A percentile compares a stretch with the other conserved stretches of the same genome.
Evolutionary conservation across 2,329 filamentous ascomycete genomes (phyloP).

Genomic region (Hypoxylon sp.): DNA sequence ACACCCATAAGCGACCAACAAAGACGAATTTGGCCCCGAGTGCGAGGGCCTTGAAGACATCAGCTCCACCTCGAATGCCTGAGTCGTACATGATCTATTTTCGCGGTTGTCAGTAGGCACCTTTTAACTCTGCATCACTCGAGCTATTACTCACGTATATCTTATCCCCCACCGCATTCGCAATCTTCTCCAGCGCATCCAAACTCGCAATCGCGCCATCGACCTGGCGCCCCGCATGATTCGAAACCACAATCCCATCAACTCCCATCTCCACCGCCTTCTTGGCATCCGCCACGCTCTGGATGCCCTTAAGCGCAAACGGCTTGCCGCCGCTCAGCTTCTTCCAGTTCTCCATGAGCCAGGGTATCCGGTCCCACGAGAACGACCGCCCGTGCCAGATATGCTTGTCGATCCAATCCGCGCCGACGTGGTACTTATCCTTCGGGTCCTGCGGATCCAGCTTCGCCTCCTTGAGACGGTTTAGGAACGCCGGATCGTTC

Average conservation of each 20-base stretch:
- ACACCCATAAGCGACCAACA: constrained; percentile 72
- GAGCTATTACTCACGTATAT: constrained; percentile 48
- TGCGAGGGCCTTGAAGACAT: constrained; percentile 73
- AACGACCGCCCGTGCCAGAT: constrained; percentile 75
- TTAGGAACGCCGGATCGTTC: constrained; percentile 71
- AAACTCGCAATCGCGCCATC: constrained; percentile 72
- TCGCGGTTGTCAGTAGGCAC: neutral
- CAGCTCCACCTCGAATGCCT: constrained; percentile 69
- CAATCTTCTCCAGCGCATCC: constrained; percentile 72
- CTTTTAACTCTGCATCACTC: constrained; percentile 51
- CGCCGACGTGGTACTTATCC: constrained; percentile 64
- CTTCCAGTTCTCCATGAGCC: constrained; percentile 73
- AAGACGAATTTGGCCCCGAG: constrained; percentile 75
- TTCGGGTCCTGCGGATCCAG: constrained; percentile 68
- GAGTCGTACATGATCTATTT: constrained; percentile 72
- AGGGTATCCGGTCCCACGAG: constrained; percentile 74
- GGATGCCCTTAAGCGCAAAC: constrained; percentile 75
- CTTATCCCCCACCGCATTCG: constrained; percentile 57
- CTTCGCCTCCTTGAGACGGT: constrained; percentile 63
- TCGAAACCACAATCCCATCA: constrained; percentile 73
- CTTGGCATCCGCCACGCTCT: constrained; percentile 70
- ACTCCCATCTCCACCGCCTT: constrained; percentile 70
- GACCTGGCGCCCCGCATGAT: constrained; percentile 71
- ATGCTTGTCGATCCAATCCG: constrained; percentile 73
- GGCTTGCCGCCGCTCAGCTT: constrained; percentile 69